Conservation (phyloP, 768 basidiomycete species). For the Imleria badia region DNA sequence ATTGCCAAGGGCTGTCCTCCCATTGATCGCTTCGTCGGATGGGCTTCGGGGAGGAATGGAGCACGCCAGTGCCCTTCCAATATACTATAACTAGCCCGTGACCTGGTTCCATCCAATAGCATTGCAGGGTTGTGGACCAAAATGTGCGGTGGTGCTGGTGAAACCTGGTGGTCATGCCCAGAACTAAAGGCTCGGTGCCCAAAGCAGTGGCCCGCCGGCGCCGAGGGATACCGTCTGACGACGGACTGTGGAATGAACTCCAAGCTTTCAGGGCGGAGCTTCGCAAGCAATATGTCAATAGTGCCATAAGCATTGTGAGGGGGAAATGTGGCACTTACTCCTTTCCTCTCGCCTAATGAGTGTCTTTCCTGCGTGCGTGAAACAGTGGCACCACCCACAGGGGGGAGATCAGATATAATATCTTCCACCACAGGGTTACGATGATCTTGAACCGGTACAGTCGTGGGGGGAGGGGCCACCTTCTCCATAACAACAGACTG, state of each 20-base stretch:
- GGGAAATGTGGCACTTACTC: constrained; percentile 3
- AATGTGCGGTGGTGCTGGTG: background rate
- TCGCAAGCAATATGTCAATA: background rate
- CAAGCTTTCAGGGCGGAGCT: constrained; percentile 21
- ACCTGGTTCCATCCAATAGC: background rate
- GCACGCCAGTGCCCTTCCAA: background rate
- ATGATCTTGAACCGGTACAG: background rate
- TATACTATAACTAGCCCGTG: constrained; percentile 3
- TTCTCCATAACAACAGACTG: background rate
- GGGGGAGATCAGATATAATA: background rate
- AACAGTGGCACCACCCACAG: background rate
- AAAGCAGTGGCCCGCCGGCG: background rate
- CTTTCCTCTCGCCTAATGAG: background rate
- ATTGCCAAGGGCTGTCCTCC: background rate
- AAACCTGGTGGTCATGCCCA: background rate
- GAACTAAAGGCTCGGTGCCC: background rate
- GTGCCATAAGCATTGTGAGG: background rate
- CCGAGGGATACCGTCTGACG: constrained; percentile 22
- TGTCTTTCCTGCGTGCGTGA: background rate
- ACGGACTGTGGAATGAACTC: constrained; percentile 29
- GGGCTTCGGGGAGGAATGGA: background rate
- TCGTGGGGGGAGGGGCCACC: background rate
- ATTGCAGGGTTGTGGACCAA: background rate
- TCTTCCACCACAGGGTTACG: background rate
- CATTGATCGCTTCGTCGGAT: background rate